Conservation (phyloP, 495 filamentous ascomycete genomes). For the Tuber indicum region DNA sequence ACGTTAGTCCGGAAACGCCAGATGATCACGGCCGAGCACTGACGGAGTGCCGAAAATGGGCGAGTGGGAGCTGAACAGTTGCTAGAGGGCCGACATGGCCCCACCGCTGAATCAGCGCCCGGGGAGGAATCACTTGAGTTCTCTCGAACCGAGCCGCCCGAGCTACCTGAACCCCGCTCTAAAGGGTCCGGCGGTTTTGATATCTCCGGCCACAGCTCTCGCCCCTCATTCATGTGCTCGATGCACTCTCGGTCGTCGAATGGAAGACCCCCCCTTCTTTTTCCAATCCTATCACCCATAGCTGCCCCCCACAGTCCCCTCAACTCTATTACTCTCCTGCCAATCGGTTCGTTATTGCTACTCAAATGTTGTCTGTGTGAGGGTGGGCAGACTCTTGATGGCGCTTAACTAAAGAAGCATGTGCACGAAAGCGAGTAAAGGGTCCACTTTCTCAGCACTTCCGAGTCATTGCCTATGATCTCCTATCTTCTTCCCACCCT, state of each 20-base stretch:
- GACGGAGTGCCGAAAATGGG: constrained; percentile 37
- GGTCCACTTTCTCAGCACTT: background rate
- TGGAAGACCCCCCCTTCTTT: too few relatives aligned
- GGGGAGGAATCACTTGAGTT: background rate
- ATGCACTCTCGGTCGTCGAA: background rate
- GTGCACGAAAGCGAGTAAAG: background rate
- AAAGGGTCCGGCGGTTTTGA: background rate
- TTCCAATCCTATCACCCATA: background rate
- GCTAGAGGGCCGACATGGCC: constrained; percentile 24
- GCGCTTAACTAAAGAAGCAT: background rate
- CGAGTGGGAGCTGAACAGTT: constrained; percentile 36
- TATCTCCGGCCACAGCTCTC: background rate
- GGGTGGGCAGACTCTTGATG: background rate
- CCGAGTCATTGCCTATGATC: background rate
- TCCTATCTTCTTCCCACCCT: background rate
- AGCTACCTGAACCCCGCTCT: background rate
- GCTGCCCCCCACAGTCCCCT: too few relatives aligned
- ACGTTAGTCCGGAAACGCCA: constrained; percentile 20
- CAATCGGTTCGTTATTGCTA: too few relatives aligned
- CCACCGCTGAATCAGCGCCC: background rate
- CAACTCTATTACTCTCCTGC: too few relatives aligned
- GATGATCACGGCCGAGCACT: too few relatives aligned
- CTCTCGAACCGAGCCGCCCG: rapidly evolving
- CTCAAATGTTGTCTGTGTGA: background rate
- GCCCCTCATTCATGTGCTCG: background rate